phyloP scores from a whole-genome alignment of 2,329 filamentous ascomycete species.

The Phaeosphaeria sp. region DNA sequence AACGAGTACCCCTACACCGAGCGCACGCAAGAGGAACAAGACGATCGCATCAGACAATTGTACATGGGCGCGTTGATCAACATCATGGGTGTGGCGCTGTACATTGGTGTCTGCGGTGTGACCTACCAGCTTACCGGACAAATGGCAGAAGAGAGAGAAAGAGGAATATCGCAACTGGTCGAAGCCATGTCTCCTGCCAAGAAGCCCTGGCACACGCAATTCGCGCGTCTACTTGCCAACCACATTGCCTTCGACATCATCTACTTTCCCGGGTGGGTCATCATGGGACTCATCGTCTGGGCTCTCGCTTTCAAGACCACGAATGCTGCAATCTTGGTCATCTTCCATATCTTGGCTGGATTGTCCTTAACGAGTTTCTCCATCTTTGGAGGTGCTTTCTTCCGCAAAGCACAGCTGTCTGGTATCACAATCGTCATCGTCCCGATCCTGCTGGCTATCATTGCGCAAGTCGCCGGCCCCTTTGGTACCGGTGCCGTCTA shows the following conservation, averaged over 20 bases:
- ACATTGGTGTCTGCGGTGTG: conserved; percentile 79
- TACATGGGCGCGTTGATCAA: conserved; percentile 79
- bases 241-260: conserved; percentile 81
- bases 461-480: conserved; percentile 75
- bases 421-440: conserved; percentile 79
- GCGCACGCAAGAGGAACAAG: conserved; percentile 70
- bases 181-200: conserved; percentile 89
- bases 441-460: conserved; percentile 77
- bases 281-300: conserved; percentile 75
- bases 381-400: conserved; percentile 81
- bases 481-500: conserved; percentile 69
- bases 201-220: conserved; percentile 76
- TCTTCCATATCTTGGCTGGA: conserved; percentile 77
- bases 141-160: conserved; percentile 83
- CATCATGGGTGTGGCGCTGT: conserved; percentile 78
- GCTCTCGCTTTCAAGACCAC: conserved; percentile 58
- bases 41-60: conserved; percentile 67
- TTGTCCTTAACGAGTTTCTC: conserved; percentile 80
- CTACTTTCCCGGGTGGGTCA: conserved; percentile 82
- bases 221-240: conserved; percentile 77
- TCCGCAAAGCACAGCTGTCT: conserved; percentile 85
- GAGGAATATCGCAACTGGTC: conserved; percentile 85
- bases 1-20: conserved; percentile 80
- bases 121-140: conserved; percentile 87
- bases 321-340: conserved; percentile 52